Evolutionary conservation across 2,329 filamentous ascomycete species (phyloP), one percentile per base, ranked within the genome.

Genomic region (Alternaria conjuncta): DNA sequence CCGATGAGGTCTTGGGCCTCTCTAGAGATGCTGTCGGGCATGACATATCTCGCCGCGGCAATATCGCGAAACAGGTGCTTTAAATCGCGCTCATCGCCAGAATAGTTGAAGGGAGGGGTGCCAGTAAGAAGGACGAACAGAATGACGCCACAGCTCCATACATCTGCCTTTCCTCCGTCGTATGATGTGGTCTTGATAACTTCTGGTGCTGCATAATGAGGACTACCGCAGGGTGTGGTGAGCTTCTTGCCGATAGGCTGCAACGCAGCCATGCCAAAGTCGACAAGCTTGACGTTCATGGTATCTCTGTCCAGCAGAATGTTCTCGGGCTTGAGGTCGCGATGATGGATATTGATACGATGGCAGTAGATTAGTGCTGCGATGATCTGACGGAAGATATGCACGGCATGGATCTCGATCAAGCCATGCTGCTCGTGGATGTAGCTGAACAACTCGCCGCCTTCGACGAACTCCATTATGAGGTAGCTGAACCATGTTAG

Each of bases 201-300:
- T 78, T 99, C 96, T 0, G 96, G 96, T 0, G 96, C 94, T 18
- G 95, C 95, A 74, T 99, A 99, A 80, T 98, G 96, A 21, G 96
- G 96, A 67, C 96, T 98, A 20, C 96, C 96, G 73, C 96, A 99
- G 5, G 95, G 93, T 1, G 96, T 98, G 60, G 88, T 92, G 26
- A 99, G 86, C 75, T 90, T 90, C 69, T 93, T 90, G 9, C 89
- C 90, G 23, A 88, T 86, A 4, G 92, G 92, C 78, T 98, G 95
- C 45, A 98, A 85, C 4, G 95, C 95, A 47, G 96, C 96, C 94
- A 99, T 97, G 45, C 96, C 95, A 79, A 99, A 99, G 79, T 99
- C 96, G 55, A 95, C 95, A 72, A 99, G 90, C 81, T 98, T 99
- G 79, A 98, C 89, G 61, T 92, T 89, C 57, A 90, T 87, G 50